phyloP scores from a whole-genome alignment of 2,329 filamentous ascomycete genomes.

The Knufia fluminis region DNA sequence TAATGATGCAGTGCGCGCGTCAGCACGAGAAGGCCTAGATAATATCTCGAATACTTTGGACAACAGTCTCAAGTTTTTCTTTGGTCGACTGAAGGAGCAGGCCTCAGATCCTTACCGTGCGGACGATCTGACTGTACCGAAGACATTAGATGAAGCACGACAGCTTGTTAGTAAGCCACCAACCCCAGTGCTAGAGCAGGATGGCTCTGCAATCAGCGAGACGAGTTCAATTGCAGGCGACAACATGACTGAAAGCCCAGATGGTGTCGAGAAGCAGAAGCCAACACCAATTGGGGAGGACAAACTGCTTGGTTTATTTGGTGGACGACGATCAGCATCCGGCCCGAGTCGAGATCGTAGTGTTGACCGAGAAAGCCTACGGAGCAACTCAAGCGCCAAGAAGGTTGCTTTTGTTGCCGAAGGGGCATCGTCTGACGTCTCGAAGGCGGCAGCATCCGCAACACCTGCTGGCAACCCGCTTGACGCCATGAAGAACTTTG shows the following conservation, averaged over 20 bases:
- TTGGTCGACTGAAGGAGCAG: constrained; percentile 76
- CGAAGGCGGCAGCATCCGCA: constrained; percentile 24
- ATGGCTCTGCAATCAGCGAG: constrained; percentile 38
- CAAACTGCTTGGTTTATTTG: constrained; percentile 61
- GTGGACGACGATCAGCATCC: constrained; percentile 46
- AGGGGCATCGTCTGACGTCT: constrained; percentile 21
- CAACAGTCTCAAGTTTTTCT: constrained; percentile 85
- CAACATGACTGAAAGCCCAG: constrained; percentile 22
- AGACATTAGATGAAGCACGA: constrained; percentile 84
- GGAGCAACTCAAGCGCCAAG: constrained; percentile 51
- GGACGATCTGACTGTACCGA: constrained; percentile 53
- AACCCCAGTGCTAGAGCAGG: constrained; percentile 37
- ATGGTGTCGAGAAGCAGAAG: constrained; percentile 28
- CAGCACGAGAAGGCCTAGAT: constrained; percentile 85
- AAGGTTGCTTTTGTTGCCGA: constrained; percentile 44
- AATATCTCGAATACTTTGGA: constrained; percentile 84
- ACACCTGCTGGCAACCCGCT: constrained; percentile 46
- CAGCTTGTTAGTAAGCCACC: constrained; percentile 62
- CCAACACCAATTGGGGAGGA: constrained; percentile 44
- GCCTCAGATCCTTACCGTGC: constrained; percentile 37
- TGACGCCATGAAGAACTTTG: constrained; percentile 72
- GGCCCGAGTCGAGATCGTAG: constrained; percentile 57
- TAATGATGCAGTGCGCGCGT: constrained; percentile 74
- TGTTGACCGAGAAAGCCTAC: constrained; percentile 53
- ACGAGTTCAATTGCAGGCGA: constrained; percentile 43